Evolutionary conservation across 768 basidiomycete genomes (phyloP).

Genomic region (Leccinum fibrillosum): DNA sequence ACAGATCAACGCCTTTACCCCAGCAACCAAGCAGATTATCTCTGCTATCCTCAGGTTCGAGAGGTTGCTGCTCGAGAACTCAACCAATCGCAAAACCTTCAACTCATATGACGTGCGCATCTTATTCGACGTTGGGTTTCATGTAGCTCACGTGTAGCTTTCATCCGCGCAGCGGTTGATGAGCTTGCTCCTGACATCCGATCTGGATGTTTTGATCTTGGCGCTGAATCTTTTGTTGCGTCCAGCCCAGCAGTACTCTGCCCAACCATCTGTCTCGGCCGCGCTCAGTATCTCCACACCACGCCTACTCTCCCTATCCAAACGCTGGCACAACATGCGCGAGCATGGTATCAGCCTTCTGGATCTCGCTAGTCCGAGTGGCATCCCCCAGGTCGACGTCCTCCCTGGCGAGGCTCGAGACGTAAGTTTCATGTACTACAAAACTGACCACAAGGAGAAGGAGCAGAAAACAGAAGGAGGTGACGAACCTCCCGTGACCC

Average conservation of each 20-base stretch:
- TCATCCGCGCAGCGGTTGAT: slow-evolving; percentile 68
- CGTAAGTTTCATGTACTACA: slow-evolving; percentile 80
- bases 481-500: slow-evolving; percentile 43
- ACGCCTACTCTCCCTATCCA: slow-evolving; percentile 78
- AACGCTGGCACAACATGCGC: slow-evolving; percentile 78
- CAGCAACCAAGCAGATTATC: slow-evolving; percentile 67
- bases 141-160: slow-evolving; percentile 5
- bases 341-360: slow-evolving; percentile 77
- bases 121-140: neutral
- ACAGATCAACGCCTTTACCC: slow-evolving; percentile 77
- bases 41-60: slow-evolving; percentile 86
- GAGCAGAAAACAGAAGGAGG: slow-evolving; percentile 45
- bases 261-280: slow-evolving; percentile 79
- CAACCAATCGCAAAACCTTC: slow-evolving; percentile 96
- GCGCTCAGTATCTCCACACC: slow-evolving; percentile 78
- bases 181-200: slow-evolving; percentile 81
- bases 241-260: slow-evolving; percentile 93
- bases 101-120: slow-evolving; percentile 90
- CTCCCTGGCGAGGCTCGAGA: slow-evolving; percentile 74
- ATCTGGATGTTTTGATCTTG: slow-evolving; percentile 83
- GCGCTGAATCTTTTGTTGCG: slow-evolving; percentile 85
- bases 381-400: slow-evolving; percentile 49
- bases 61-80: slow-evolving; percentile 90
- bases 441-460: slow-evolving; percentile 50
- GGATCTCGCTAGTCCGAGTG: slow-evolving; percentile 62